phyloP scores from a whole-genome alignment of 2,329 filamentous ascomycete genomes.

The Aureobasidium sp. region DNA sequence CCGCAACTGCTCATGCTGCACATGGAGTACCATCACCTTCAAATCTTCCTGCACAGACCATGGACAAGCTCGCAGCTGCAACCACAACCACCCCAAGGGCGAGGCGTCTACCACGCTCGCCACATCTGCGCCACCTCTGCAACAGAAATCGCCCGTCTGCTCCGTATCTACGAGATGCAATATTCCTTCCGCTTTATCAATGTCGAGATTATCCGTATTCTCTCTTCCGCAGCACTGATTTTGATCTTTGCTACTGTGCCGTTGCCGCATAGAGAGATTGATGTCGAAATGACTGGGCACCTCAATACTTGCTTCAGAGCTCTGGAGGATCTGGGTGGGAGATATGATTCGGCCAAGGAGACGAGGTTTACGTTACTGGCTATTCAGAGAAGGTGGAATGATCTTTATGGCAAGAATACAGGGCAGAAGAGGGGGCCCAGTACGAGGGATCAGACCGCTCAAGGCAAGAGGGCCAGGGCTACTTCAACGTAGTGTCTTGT shows the following conservation, averaged over 20 bases:
- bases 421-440: neutral
- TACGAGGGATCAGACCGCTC: neutral
- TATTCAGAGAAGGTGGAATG: slow-evolving; percentile 17
- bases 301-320: slow-evolving; percentile 38
- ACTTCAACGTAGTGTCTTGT: neutral
- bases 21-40: slow-evolving; percentile 39
- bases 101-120: slow-evolving; percentile 38
- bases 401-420: slow-evolving; percentile 10
- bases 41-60: slow-evolving; percentile 39
- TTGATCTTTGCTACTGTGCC: slow-evolving; percentile 27
- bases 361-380: slow-evolving; percentile 16
- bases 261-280: slow-evolving; percentile 5
- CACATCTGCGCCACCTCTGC: slow-evolving; percentile 39
- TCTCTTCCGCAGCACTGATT: slow-evolving; percentile 38
- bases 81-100: slow-evolving; percentile 36
- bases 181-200: slow-evolving; percentile 40
- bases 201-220: slow-evolving; percentile 38
- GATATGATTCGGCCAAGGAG: slow-evolving; percentile 34
- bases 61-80: slow-evolving; percentile 39
- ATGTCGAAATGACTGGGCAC: slow-evolving; percentile 28
- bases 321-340: slow-evolving; percentile 35
- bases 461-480: slow-evolving; percentile 8
- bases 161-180: slow-evolving; percentile 35
- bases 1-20: slow-evolving; percentile 19
- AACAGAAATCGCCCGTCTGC: slow-evolving; percentile 34